Evolutionary conservation across 75 land plant species (phyloP).

Genomic region (Selaginella tamariscina): DNA sequence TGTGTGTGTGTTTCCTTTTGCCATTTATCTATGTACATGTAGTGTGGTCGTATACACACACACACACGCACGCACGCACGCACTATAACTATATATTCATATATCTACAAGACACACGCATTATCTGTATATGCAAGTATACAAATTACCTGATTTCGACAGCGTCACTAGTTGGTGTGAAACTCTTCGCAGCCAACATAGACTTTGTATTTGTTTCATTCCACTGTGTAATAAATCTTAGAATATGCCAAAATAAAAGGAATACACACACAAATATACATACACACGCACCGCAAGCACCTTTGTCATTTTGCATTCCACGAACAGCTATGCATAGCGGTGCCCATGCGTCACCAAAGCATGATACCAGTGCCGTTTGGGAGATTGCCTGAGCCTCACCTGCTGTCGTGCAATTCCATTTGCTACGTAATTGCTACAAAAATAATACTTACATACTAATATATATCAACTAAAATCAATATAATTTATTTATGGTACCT

Average conservation of each 20-base stretch:
- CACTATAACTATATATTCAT: background rate
- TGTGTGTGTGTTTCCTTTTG: too few species aligned
- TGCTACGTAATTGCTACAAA: slow-evolving; percentile 14
- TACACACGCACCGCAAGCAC: slow-evolving; percentile 2
- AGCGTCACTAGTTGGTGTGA: slow-evolving; percentile 20
- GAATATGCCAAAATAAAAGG: background rate
- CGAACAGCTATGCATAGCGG: slow-evolving; percentile 25
- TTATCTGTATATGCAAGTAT: background rate
- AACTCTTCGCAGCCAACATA: slow-evolving; percentile 31
- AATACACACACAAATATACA: background rate
- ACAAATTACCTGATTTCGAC: slow-evolving; percentile 29
- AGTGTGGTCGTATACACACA: too few species aligned
- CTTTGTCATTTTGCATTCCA: slow-evolving; percentile 27
- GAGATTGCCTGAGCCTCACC: slow-evolving; percentile 26
- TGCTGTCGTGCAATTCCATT: slow-evolving; percentile 24
- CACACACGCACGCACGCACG: too few species aligned
- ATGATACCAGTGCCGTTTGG: slow-evolving; percentile 13
- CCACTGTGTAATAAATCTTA: background rate
- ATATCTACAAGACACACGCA: background rate
- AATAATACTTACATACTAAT: background rate
- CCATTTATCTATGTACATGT: too few species aligned
- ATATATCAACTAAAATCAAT: background rate
- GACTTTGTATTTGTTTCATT: slow-evolving; percentile 17
- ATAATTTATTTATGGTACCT: background rate
- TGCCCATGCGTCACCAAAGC: slow-evolving; percentile 27